Percentiles rank a stretch among this genome's conserved stretches.
phyloP scores from a whole-genome alignment of 1,284 basidiomycete species.

The Somion occarium region DNA sequence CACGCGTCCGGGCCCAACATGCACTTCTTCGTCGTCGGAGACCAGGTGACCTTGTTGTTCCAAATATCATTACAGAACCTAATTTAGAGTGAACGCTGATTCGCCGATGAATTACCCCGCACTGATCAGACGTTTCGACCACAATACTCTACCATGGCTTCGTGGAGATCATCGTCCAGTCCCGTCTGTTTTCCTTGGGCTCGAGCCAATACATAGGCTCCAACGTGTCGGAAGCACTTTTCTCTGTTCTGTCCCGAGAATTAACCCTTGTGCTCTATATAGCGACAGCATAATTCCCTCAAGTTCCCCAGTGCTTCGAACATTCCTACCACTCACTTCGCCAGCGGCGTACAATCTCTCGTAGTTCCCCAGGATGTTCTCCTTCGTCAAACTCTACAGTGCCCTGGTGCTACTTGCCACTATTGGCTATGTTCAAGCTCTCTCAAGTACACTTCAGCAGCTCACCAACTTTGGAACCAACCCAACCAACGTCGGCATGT shows the following conservation, averaged over 20 bases:
- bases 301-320: not conserved
- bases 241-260: not conserved
- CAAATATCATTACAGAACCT: not conserved
- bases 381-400: not conserved
- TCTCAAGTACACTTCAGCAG: conserved; percentile 15
- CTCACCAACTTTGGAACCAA: conserved; percentile 39
- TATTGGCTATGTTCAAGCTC: not conserved
- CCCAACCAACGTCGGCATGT: conserved; percentile 47
- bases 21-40: not conserved
- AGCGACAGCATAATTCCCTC: not conserved
- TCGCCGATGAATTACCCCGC: not conserved
- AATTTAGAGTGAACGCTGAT: not conserved
- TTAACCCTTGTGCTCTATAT: not conserved
- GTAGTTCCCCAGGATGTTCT: no score
- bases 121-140: not conserved
- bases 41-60: not conserved
- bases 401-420: not conserved
- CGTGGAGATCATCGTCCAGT: not conserved
- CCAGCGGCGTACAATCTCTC: not conserved
- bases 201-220: not conserved
- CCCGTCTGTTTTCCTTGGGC: not conserved
- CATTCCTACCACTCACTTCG: not conserved
- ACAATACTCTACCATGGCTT: not conserved
- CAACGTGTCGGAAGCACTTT: not conserved
- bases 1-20: not conserved